Evolutionary conservation across 1,284 basidiomycete genomes (phyloP), one percentile per base, ranked within the genome.

Genomic region (Tetrapyrgos nigripes): DNA sequence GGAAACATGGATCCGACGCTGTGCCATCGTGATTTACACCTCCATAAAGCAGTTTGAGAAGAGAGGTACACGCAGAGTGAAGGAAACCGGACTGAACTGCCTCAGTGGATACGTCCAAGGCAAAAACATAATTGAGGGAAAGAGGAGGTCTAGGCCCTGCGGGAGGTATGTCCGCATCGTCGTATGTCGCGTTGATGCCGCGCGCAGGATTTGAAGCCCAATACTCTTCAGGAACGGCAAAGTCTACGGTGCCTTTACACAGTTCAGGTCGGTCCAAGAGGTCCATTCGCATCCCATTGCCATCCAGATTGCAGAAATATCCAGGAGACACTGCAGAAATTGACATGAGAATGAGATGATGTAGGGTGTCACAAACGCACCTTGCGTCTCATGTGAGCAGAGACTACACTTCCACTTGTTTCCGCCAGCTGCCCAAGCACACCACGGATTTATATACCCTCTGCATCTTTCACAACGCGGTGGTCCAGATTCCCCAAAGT

Each of bases 371-470:
- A 48, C 28, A 44, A 33, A 64, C 80, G 62, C 61, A 96, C 95
- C 95, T 78, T 89, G 83, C 21, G 93, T 96, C 64, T 92, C 85
- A 60, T 88, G 85, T 8, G 82, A 79, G 75, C 97, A 99, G 4
- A 99, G 73, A 78, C 98, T 99, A 75, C 97, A 99, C 65, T 85
- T 88, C 93, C 96, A 99, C 64, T 83, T 86, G 61, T 86, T 85
- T 3, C 97, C 97, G 9, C 93, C 94, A 35, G 93, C 85, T 17
- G 87, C 80, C 85, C 94, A 99, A 29, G 83, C 81, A 70, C 91
- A 95, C 96, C 96, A 99, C 0, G 96, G 91, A 72, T 98, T 99
- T 69, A 99, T 84, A 74, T 99, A 99, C 0, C 85, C 94, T 64
- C 94, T 83, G 75, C 97, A 99, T 46, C 85, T 81, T 54, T 83